Percentiles rank a stretch among this genome's conserved stretches.
Evolutionary conservation across 73 alveolate genomes (phyloP).

Genomic region (Effrenium voratum): DNA sequence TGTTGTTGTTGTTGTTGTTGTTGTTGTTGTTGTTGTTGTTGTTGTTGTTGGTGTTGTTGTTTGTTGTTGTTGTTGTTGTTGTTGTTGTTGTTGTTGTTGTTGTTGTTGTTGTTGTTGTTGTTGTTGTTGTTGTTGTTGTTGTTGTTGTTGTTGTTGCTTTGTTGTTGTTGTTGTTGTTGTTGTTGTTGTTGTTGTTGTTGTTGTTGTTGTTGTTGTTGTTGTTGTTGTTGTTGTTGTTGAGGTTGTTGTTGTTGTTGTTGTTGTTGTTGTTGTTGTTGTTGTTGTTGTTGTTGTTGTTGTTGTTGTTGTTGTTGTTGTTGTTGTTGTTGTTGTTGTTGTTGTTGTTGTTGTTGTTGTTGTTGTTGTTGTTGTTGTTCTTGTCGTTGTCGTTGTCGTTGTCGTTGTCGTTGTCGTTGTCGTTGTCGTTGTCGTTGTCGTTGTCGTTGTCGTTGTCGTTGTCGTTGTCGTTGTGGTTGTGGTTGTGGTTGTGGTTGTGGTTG

Average conservation of each 20-base stretch:
- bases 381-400: neutral
- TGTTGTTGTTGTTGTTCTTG: too few relatives aligned
- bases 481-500: neutral
- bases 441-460: neutral
- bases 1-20: too few relatives aligned
- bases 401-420: neutral
- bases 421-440: neutral
- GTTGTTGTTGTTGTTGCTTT: neutral
- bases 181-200: neutral
- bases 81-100: neutral
- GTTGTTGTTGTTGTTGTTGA: neutral
- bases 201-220: neutral
- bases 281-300: too few relatives aligned
- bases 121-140: neutral
- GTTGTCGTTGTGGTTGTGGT: neutral
- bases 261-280: neutral
- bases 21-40: too few relatives aligned
- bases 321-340: neutral
- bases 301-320: neutral
- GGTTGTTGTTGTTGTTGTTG: neutral
- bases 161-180: neutral
- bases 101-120: neutral
- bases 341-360: too few relatives aligned
- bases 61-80: too few relatives aligned
- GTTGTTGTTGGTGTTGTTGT: too few relatives aligned